Conservation (phyloP, 1,284 basidiomycete species). For the Filobasidium uniguttulatum region DNA sequence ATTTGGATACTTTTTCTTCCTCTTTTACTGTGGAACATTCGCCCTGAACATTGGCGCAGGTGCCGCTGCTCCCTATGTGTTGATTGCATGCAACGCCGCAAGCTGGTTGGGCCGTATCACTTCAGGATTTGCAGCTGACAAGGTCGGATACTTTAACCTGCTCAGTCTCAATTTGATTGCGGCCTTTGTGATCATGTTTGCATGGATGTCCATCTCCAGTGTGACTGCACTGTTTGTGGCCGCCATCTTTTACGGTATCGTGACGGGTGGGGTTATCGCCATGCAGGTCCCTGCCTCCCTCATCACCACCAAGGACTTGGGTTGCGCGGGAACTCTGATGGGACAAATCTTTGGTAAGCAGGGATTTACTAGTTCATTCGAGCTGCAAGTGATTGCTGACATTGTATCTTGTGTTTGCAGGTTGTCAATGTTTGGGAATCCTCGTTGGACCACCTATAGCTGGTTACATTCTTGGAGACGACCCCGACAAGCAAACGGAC, state of each 20-base stretch:
- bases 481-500: conserved; percentile 1
- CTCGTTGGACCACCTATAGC: conserved; percentile 26
- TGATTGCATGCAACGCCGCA: conserved; percentile 26
- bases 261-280: conserved; percentile 23
- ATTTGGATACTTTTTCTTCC: conserved; percentile 25
- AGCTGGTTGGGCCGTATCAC: conserved; percentile 23
- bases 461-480: conserved; percentile 25
- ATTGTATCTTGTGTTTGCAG: conserved; percentile 13
- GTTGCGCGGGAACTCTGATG: conserved; percentile 27
- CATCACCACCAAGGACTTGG: conserved; percentile 19
- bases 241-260: conserved; percentile 24
- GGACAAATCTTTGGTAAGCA: conserved; percentile 28
- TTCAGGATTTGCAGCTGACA: conserved; percentile 22
- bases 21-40: conserved; percentile 28
- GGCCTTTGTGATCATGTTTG: conserved; percentile 23
- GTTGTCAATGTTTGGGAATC: conserved; percentile 23
- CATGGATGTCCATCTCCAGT: conserved; percentile 22
- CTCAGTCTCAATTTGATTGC: conserved; percentile 17
- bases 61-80: conserved; percentile 24
- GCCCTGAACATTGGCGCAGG: conserved; percentile 21
- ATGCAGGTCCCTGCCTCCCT: conserved; percentile 26
- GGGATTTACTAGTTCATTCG: background rate
- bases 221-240: conserved; percentile 19
- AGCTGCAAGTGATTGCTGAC: background rate
- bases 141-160: conserved; percentile 24